Evolutionary conservation across 805 yeast genomes (phyloP).

Genomic region (Tetrapisispora taiwanensis): DNA sequence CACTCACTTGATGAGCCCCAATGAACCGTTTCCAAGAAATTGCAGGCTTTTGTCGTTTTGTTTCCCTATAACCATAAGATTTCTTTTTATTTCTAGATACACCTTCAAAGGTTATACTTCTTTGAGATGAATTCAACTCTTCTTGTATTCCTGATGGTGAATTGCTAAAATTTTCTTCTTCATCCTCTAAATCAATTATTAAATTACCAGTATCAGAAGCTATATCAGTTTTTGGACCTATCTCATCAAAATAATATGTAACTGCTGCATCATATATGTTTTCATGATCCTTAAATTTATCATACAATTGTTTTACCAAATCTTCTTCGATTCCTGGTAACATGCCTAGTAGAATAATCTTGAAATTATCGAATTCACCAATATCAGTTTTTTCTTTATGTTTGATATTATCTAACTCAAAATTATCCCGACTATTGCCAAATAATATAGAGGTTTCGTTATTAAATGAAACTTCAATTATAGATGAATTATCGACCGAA

Average conservation of each 20-base stretch:
- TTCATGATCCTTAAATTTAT: slow-evolving; percentile 18
- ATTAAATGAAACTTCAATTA: slow-evolving; percentile 7
- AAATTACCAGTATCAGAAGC: not conserved
- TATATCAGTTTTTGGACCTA: not conserved
- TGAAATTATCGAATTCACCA: not conserved
- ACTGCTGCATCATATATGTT: slow-evolving; percentile 32
- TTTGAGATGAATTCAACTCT: not conserved
- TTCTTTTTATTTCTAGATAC: not conserved
- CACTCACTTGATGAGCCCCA: slow-evolving; percentile 51
- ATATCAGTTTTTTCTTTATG: not conserved
- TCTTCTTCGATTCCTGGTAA: slow-evolving; percentile 26
- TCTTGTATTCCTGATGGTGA: not conserved
- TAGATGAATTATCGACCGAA: slow-evolving; percentile 9
- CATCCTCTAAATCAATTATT: not conserved
- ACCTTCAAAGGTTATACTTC: not conserved
- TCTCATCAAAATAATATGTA: slow-evolving; percentile 31
- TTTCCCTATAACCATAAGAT: not conserved
- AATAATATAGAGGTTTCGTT: slow-evolving; percentile 18
- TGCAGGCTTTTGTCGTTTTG: slow-evolving; percentile 10
- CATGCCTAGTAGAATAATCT: slow-evolving; percentile 27
- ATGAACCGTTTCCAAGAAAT: slow-evolving; percentile 38
- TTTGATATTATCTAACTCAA: not conserved
- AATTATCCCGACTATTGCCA: not conserved
- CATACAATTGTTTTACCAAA: slow-evolving; percentile 17
- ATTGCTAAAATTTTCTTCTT: not conserved